phyloP scores from a whole-genome alignment of 2,329 filamentous ascomycete genomes.

The Elsinoe necatrix region DNA sequence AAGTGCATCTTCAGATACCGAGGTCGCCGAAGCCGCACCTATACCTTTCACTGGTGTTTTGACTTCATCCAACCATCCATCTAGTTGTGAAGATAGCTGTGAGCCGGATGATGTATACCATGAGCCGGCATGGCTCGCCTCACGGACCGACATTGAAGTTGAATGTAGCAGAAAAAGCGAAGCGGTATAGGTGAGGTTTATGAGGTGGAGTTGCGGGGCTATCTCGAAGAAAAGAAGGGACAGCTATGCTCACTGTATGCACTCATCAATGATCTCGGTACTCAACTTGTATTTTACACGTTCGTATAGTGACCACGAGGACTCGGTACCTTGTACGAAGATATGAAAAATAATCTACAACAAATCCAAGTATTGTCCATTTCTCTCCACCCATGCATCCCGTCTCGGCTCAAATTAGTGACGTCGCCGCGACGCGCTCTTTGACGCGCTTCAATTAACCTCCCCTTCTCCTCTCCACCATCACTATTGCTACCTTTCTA shows the following conservation, averaged over 20 bases:
- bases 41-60: conserved; percentile 56
- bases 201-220: neutral
- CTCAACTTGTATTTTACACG: no score
- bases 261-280: neutral
- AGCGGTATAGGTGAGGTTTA: neutral
- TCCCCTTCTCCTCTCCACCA: neutral
- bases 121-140: conserved; percentile 69
- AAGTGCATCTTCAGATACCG: conserved; percentile 35
- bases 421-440: neutral
- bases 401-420: neutral
- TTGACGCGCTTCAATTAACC: neutral
- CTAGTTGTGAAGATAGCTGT: conserved; percentile 60
- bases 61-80: conserved; percentile 65
- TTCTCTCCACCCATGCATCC: neutral
- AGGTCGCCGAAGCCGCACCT: conserved; percentile 37
- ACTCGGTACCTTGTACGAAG: no score
- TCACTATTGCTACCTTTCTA: neutral
- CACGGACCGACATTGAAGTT: conserved; percentile 35
- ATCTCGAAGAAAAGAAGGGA: neutral
- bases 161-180: conserved; percentile 20
- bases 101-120: conserved; percentile 67
- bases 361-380: neutral
- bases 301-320: no score
- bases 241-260: neutral
- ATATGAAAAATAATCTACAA: no score